Evolutionary conservation across 768 basidiomycete genomes (phyloP).

Genomic region (Favolaschia claudopus): DNA sequence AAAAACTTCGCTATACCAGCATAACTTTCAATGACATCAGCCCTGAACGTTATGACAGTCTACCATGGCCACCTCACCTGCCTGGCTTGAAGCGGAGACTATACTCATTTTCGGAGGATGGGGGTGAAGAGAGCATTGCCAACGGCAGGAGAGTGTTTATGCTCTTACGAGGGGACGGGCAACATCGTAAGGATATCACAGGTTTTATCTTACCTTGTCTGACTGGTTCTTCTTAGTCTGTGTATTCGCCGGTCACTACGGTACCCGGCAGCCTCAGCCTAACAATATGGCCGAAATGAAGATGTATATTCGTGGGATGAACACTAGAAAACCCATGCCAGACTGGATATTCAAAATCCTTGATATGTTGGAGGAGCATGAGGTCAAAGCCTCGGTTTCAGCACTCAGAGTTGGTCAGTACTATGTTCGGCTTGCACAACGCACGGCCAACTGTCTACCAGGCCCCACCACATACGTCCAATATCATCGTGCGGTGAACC

Average conservation of each 20-base stretch:
- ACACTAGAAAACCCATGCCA: slow-evolving; percentile 30
- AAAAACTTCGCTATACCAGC: neutral
- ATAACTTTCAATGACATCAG: neutral
- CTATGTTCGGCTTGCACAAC: neutral
- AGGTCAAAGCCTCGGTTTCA: slow-evolving; percentile 21
- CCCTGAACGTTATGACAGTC: too few relatives aligned
- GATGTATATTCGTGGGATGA: slow-evolving; percentile 13
- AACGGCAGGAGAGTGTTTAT: too few relatives aligned
- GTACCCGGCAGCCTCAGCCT: slow-evolving; percentile 8
- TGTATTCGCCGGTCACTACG: slow-evolving; percentile 20
- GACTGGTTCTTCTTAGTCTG: slow-evolving; percentile 20
- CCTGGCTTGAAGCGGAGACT: too few relatives aligned
- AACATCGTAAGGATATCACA: too few relatives aligned
- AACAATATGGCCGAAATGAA: slow-evolving; percentile 25
- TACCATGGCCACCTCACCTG: too few relatives aligned
- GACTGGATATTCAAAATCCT: slow-evolving; percentile 36
- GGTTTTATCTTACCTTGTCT: too few relatives aligned
- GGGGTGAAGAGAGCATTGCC: too few relatives aligned
- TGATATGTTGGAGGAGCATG: slow-evolving; percentile 35
- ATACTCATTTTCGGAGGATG: too few relatives aligned
- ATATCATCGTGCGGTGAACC: slow-evolving; percentile 33
- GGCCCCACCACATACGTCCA: slow-evolving; percentile 33
- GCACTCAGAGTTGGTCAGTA: slow-evolving; percentile 7
- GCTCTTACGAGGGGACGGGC: too few relatives aligned
- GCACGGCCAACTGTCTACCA: neutral